Base-by-base conservation (phyloP, 1,139 yeast species). In the Candida tropicalis region DNA sequence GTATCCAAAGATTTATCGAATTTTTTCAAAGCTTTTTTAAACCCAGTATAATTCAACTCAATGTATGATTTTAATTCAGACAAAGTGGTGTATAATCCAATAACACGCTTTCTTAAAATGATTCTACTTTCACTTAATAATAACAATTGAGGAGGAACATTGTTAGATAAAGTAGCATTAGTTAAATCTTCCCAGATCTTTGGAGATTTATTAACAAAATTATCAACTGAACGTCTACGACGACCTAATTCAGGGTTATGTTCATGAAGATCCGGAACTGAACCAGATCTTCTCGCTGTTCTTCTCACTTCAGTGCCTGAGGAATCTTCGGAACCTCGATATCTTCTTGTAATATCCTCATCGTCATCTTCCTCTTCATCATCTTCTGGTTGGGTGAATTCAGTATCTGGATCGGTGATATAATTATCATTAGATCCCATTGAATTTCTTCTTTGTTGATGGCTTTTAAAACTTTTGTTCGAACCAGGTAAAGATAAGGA, bases 41-140 rank as follows among this genome's bases (percentile, higher is more conserved):
- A 83, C 15, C 88, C 89, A 15, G 85, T 80, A 46, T 78, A 75
- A 58, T 84, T 84, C 52, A 84, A 68, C 54, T 84, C 89, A 44
- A 83, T 75, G 56, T 66, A 84, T 0, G 88, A 81, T 54, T 82
- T 82, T 49, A 84, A 66, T 57, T 84, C 88, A 5, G 84, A 79
- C 32, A 83, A 60, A 6, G 82, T 81, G 34, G 86, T 78, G 57
- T 69, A 84, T 41, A 80, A 60, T 20, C 77, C 81, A 36, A 79
- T 78, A 23, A 80, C 72, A 38, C 82, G 63, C 54, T 80, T 81
- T 51, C 84, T 73, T 48, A 81, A 65, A 18, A 81, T 65, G 13
- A 83, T 78, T 47, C 79, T 67, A 48, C 62, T 65, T 54, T 73
- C 79, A 4, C 73, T 65, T 15, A 73, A 59, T 17, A 72, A 56